phyloP scores from a whole-genome alignment of 2,329 filamentous ascomycete genomes.

The Ophiocordyceps camponoti-floridani region DNA sequence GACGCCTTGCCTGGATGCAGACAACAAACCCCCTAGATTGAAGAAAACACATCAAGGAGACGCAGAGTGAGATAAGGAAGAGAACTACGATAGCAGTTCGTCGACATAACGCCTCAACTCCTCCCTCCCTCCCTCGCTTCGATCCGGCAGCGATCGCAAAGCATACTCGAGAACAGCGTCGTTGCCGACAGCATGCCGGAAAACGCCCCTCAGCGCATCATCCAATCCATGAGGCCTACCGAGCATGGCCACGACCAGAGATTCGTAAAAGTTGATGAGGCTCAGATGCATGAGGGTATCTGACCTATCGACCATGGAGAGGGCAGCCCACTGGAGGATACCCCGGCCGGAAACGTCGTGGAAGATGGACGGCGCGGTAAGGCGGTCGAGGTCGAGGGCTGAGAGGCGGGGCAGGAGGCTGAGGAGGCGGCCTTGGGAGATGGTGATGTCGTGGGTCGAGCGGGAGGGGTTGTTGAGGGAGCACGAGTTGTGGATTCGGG shows the following conservation, averaged over 20 bases:
- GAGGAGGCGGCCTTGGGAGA: slow-evolving; percentile 35
- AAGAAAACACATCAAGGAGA: too few species aligned
- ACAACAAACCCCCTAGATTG: too few species aligned
- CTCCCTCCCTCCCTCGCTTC: slow-evolving; percentile 30
- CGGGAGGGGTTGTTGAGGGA: slow-evolving; percentile 9
- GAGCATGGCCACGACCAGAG: slow-evolving; percentile 28
- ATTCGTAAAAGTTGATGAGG: slow-evolving; percentile 35
- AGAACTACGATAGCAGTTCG: slow-evolving; percentile 16
- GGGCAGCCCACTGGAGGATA: slow-evolving; percentile 30
- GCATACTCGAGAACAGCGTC: slow-evolving; percentile 21
- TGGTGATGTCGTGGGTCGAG: slow-evolving; percentile 21
- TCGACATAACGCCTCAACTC: slow-evolving; percentile 26
- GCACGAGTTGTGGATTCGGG: slow-evolving; percentile 20
- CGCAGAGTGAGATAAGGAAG: too few species aligned
- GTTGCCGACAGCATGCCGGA: slow-evolving; percentile 20
- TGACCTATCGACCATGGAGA: slow-evolving; percentile 30
- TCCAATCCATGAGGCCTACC: slow-evolving; percentile 17
- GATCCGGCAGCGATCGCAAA: slow-evolving; percentile 23
- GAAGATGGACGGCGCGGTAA: slow-evolving; percentile 5
- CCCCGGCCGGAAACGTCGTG: slow-evolving; percentile 13
- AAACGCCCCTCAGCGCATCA: slow-evolving; percentile 17
- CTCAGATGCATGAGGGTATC: slow-evolving; percentile 32
- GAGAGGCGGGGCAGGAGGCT: slow-evolving; percentile 32
- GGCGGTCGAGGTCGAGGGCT: slow-evolving; percentile 22
- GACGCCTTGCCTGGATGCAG: too few species aligned